A percentile compares a stretch with the other conserved stretches of the same genome.
These are phyloP conservation scores for Fremontodendron californicum DNA, from an alignment of 345 rosid species.

Conservation along the genomic window DNA sequence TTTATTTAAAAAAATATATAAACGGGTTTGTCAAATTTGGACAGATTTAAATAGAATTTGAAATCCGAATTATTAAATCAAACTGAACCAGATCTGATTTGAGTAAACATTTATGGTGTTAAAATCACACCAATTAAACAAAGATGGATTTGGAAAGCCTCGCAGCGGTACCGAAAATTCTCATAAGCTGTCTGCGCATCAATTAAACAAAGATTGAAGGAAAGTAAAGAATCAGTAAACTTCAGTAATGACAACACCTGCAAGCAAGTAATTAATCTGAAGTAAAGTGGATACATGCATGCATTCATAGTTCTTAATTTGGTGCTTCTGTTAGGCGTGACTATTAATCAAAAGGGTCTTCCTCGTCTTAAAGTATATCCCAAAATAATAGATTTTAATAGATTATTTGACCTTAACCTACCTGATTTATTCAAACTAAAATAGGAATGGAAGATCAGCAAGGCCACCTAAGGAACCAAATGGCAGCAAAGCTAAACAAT, in stretches of 20 bases:
- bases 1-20: too few species aligned
- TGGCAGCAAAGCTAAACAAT: constrained; percentile 29
- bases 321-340: neutral
- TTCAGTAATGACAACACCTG: neutral
- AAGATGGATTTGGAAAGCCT: constrained; percentile 24
- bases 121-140: too few species aligned
- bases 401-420: too few species aligned
- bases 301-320: neutral
- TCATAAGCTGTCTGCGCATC: constrained; percentile 37
- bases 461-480: constrained; percentile 34
- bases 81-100: too few species aligned
- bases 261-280: too few species aligned
- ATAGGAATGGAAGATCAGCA: constrained; percentile 25
- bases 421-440: constrained; percentile 37
- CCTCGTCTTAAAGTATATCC: neutral
- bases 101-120: too few species aligned
- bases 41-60: too few species aligned
- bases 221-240: neutral
- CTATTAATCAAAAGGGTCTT: neutral
- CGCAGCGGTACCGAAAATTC: constrained; percentile 26
- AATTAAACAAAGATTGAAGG: neutral
- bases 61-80: too few species aligned
- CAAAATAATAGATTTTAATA: too few species aligned
- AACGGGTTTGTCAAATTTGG: too few species aligned
- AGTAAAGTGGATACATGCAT: too few species aligned